A percentile compares a stretch with the other conserved stretches of the same genome.
These are phyloP conservation scores for Tarenaya hassleriana DNA, from an alignment of 345 rosid genomes.

Conservation along the genomic window DNA sequence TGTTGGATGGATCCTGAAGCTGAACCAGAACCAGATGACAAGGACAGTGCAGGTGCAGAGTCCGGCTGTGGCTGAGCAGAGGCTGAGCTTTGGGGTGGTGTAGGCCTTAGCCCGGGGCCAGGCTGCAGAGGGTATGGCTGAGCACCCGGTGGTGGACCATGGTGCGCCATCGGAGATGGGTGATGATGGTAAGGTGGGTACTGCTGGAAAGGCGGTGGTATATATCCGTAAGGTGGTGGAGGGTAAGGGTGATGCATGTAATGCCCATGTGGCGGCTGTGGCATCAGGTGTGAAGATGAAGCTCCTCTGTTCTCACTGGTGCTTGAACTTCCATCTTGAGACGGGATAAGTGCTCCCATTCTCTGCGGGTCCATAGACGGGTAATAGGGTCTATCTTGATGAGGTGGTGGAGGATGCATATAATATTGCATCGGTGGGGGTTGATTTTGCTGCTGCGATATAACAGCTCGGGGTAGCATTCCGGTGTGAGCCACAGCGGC, in stretches of 20 bases:
- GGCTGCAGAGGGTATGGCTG: slow-evolving; percentile 39
- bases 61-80: slow-evolving; percentile 19
- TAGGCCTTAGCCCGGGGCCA: slow-evolving; percentile 25
- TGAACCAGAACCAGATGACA: slow-evolving; percentile 9
- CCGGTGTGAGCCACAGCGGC: slow-evolving; percentile 66
- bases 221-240: slow-evolving; percentile 57
- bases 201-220: slow-evolving; percentile 68
- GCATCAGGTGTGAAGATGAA: slow-evolving; percentile 42
- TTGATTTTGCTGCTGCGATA: slow-evolving; percentile 87
- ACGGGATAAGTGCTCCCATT: slow-evolving; percentile 80
- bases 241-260: slow-evolving; percentile 48
- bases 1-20: slow-evolving; percentile 23
- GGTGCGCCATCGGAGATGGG: slow-evolving; percentile 32
- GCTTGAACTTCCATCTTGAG: slow-evolving; percentile 60
- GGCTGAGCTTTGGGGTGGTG: slow-evolving; percentile 15
- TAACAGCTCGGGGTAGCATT: slow-evolving; percentile 71
- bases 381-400: slow-evolving; percentile 64
- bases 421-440: slow-evolving; percentile 61
- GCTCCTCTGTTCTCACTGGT: slow-evolving; percentile 45
- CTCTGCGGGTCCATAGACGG: slow-evolving; percentile 99
- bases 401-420: slow-evolving; percentile 62
- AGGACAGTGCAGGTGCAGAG: slow-evolving; percentile 6
- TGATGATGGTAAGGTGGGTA: slow-evolving; percentile 43
- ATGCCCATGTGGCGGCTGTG: slow-evolving; percentile 42
- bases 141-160: slow-evolving; percentile 30